Conservation (phyloP, 1,139 yeast genomes). For the Candida sojae region DNA sequence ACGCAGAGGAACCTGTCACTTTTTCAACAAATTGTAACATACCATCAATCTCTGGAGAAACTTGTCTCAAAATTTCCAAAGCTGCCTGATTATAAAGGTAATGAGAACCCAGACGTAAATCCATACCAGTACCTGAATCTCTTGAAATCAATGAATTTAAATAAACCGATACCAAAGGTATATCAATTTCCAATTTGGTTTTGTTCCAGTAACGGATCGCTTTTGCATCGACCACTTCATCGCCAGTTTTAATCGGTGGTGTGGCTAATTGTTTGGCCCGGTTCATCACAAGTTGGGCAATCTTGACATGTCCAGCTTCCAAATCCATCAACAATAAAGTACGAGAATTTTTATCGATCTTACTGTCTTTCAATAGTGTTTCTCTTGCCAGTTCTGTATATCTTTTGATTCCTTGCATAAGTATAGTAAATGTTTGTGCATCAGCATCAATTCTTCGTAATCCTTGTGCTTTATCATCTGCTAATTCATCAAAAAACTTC, state of each 20-base stretch:
- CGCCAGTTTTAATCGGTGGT: slow-evolving; percentile 25
- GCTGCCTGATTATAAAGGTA: slow-evolving; percentile 27
- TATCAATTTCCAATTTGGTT: slow-evolving; percentile 10
- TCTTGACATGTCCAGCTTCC: slow-evolving; percentile 29
- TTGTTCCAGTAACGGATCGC: slow-evolving; percentile 3
- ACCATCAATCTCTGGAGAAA: slow-evolving; percentile 29
- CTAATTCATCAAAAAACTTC: slow-evolving; percentile 37
- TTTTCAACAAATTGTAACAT: slow-evolving; percentile 19
- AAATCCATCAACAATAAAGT: slow-evolving; percentile 24
- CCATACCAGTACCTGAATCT: slow-evolving; percentile 28
- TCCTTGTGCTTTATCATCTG: slow-evolving; percentile 19
- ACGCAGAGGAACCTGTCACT: slow-evolving; percentile 7
- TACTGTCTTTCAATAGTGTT: slow-evolving; percentile 16
- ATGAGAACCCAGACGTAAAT: slow-evolving; percentile 26
- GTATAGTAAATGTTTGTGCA: slow-evolving; percentile 41
- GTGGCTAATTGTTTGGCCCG: slow-evolving; percentile 30
- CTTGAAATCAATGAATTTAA: slow-evolving; percentile 34
- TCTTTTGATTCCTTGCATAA: slow-evolving; percentile 38
- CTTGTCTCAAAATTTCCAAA: slow-evolving; percentile 9
- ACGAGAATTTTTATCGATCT: slow-evolving; percentile 22
- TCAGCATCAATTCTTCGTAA: slow-evolving; percentile 27
- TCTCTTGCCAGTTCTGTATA: slow-evolving; percentile 22
- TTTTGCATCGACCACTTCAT: background rate
- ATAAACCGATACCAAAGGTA: slow-evolving; percentile 28
- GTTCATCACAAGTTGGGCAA: slow-evolving; percentile 29